Percentiles rank a stretch among this genome's conserved stretches.
These are phyloP conservation scores for Wickerhamiella australiensis DNA, from an alignment of 805 yeast species.

Conservation along the genomic window DNA sequence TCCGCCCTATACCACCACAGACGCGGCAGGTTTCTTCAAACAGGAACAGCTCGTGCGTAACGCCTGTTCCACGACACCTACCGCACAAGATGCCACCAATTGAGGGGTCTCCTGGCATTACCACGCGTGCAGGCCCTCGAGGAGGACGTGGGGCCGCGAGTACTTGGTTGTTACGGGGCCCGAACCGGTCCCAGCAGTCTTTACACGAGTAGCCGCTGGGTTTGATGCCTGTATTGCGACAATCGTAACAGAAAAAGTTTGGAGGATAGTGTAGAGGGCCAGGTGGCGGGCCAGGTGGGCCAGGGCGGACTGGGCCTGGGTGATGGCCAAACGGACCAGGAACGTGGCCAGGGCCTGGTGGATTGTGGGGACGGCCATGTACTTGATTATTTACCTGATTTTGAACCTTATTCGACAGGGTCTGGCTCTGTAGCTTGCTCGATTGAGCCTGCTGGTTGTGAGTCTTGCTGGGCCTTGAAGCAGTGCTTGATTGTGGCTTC, in stretches of 20 bases:
- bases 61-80: constrained; percentile 8
- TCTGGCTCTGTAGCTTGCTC: background rate
- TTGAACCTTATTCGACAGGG: background rate
- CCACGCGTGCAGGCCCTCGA: constrained; percentile 6
- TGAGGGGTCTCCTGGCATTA: constrained; percentile 8
- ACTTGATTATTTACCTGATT: background rate
- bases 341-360: background rate
- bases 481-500: too few species aligned
- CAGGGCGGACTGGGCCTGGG: background rate
- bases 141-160: background rate
- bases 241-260: background rate
- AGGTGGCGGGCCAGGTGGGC: background rate
- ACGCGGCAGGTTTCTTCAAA: constrained; percentile 10
- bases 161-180: constrained; percentile 7
- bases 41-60: constrained; percentile 6
- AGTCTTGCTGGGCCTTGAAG: too few species aligned
- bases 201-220: constrained; percentile 8
- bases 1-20: constrained; percentile 7
- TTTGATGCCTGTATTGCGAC: constrained; percentile 6
- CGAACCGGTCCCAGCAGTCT: constrained; percentile 11
- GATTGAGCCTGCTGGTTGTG: background rate
- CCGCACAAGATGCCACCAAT: constrained; percentile 9
- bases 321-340: background rate
- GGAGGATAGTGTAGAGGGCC: constrained; percentile 2
- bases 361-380: background rate